Percentiles rank a stretch among this genome's conserved stretches.
These are phyloP conservation scores for Parasitella parasitica DNA, from an alignment of 371 early-diverging fungal genomes.

Conservation along the genomic window DNA sequence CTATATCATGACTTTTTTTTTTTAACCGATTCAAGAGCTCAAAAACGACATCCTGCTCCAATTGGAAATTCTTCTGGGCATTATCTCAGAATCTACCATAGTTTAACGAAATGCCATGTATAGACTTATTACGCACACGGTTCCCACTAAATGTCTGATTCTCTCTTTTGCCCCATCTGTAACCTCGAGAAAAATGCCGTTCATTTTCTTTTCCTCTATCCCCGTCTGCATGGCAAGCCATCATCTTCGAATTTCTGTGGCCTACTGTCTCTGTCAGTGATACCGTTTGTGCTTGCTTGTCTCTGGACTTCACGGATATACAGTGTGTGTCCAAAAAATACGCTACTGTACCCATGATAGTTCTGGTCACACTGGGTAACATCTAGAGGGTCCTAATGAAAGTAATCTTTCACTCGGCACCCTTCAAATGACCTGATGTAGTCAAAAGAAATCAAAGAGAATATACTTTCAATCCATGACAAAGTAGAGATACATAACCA, in stretches of 20 bases:
- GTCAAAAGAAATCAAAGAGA: neutral
- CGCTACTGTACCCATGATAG: neutral
- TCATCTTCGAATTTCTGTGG: slow-evolving; percentile 7
- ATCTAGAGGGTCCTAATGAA: neutral
- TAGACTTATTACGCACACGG: neutral
- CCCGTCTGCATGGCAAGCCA: neutral
- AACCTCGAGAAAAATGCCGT: neutral
- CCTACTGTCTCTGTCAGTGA: neutral
- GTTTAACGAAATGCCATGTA: neutral
- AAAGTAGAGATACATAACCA: no score
- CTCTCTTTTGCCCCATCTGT: neutral
- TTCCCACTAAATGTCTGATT: neutral
- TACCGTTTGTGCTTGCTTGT: neutral
- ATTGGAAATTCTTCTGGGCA: neutral
- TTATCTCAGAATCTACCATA: neutral
- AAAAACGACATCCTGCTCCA: no score
- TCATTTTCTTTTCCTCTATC: slow-evolving; percentile 2
- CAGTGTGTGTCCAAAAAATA: neutral
- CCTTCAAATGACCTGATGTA: no score
- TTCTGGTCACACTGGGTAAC: neutral
- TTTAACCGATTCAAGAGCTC: no score
- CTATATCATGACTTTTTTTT: no score
- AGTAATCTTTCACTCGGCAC: no score
- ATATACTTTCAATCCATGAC: no score
- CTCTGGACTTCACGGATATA: neutral